phyloP scores from a whole-genome alignment of 2,329 filamentous ascomycete genomes.

The Trichocomaceae sp. region DNA sequence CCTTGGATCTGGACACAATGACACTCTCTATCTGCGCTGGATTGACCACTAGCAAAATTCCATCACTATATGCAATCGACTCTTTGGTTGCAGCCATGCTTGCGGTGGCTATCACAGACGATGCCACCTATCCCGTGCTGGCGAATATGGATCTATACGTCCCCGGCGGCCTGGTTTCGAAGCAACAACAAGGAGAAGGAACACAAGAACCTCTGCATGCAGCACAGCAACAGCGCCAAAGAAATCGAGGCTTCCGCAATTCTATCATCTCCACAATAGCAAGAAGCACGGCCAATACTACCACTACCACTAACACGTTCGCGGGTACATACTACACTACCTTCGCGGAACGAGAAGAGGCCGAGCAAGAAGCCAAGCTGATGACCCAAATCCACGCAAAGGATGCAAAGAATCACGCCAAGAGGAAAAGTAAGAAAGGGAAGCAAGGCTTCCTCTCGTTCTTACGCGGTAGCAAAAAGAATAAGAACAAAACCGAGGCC shows the following conservation, averaged over 20 bases:
- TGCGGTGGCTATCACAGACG: constrained; percentile 40
- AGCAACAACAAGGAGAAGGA: not conserved
- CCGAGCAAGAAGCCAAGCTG: constrained; percentile 31
- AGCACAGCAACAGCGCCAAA: constrained; percentile 1
- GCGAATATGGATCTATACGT: constrained; percentile 30
- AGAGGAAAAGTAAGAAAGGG: constrained; percentile 14
- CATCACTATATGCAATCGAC: constrained; percentile 44
- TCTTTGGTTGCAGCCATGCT: constrained; percentile 42
- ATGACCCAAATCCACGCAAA: constrained; percentile 28
- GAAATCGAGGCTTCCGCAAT: not conserved
- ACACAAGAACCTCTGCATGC: constrained; percentile 6
- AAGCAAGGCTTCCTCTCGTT: constrained; percentile 5
- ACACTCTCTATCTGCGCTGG: constrained; percentile 36
- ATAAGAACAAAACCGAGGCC: not conserved
- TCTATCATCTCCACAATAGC: constrained; percentile 14
- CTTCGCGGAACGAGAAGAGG: constrained; percentile 39
- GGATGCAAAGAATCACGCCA: constrained; percentile 16
- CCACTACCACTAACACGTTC: constrained; percentile 9
- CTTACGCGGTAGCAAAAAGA: constrained; percentile 1
- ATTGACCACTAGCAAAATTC: constrained; percentile 35
- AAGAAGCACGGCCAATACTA: constrained; percentile 14
- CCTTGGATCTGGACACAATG: constrained; percentile 38
- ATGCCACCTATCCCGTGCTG: constrained; percentile 33
- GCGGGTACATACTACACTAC: constrained; percentile 31
- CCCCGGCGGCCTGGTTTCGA: constrained; percentile 15